These are phyloP conservation scores for Ustilago sp. DNA, from an alignment of 1,284 basidiomycete genomes.

Conservation along the genomic window DNA sequence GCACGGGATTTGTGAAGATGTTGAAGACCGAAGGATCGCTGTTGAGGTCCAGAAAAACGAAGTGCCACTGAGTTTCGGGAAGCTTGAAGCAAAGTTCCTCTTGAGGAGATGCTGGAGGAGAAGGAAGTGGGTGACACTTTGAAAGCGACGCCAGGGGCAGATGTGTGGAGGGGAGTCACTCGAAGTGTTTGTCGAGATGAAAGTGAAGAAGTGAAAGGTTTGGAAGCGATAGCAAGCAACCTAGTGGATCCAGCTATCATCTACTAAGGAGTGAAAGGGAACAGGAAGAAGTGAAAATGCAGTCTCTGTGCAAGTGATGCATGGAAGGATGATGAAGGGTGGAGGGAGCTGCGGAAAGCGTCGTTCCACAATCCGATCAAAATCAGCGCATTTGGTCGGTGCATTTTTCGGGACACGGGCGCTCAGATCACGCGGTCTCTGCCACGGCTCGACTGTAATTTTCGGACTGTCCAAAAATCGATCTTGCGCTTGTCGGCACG, in stretches of 20 bases:
- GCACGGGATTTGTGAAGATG: conserved; percentile 22
- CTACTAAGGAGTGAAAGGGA: conserved; percentile 6
- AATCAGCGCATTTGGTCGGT: conserved; percentile 4
- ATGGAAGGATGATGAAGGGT: background rate
- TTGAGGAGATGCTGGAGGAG: conserved; percentile 13
- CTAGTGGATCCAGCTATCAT: conserved; percentile 24
- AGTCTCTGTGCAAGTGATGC: background rate
- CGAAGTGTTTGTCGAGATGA: background rate
- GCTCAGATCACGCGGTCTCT: conserved; percentile 13
- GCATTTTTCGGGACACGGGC: background rate
- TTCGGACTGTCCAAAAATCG: conserved; percentile 28
- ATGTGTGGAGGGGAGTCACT: conserved; percentile 20
- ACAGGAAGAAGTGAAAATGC: background rate
- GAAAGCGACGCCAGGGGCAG: conserved; percentile 2
- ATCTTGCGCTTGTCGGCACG: background rate
- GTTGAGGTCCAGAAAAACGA: conserved; percentile 29
- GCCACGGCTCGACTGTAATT: conserved; percentile 1
- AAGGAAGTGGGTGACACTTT: conserved; percentile 21
- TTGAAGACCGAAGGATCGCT: conserved; percentile 33
- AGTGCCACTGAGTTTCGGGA: conserved; percentile 17
- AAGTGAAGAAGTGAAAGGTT: background rate
- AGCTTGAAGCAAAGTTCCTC: conserved; percentile 24
- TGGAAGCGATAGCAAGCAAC: conserved; percentile 8
- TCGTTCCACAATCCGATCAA: conserved; percentile 2
- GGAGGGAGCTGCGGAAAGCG: conserved; percentile 5